A percentile compares a stretch with the other conserved stretches of the same genome.
phyloP scores from a whole-genome alignment of 225 moss, liverwort and hornwort genomes.

The Anthoceros angustus region DNA sequence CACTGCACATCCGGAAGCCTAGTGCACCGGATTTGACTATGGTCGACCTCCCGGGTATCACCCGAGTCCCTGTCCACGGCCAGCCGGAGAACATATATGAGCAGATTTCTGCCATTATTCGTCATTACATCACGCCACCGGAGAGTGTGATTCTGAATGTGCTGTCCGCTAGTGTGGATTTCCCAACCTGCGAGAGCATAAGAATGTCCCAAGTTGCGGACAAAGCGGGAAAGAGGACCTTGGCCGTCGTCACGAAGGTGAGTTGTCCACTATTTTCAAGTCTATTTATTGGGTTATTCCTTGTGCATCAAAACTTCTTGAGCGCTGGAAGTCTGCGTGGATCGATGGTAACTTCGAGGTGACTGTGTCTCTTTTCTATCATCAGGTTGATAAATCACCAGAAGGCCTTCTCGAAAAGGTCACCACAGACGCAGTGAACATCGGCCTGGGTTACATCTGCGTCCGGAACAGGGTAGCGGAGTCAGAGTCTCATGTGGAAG shows the following conservation, averaged over 20 bases:
- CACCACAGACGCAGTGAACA: conserved; percentile 17
- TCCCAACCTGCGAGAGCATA: conserved; percentile 24
- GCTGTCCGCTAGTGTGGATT: conserved; percentile 21
- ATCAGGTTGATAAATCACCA: conserved; percentile 18
- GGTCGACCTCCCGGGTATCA: conserved; percentile 31
- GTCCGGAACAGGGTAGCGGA: conserved; percentile 2
- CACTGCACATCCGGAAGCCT: conserved; percentile 16
- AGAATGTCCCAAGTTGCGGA: conserved; percentile 26
- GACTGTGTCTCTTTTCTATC: not conserved
- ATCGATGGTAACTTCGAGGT: not conserved
- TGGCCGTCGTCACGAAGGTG: conserved; percentile 31
- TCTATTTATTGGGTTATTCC: not conserved
- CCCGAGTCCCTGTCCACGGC: conserved; percentile 22
- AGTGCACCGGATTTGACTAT: conserved; percentile 29
- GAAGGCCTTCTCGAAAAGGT: conserved; percentile 37
- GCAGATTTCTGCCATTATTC: conserved; percentile 19
- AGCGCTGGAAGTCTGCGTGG: not conserved
- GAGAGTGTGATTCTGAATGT: conserved; percentile 30
- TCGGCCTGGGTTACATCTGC: conserved; percentile 17
- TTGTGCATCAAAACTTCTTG: not conserved
- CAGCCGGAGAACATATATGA: conserved; percentile 23
- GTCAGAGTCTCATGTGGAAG: conserved; percentile 6
- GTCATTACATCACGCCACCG: conserved; percentile 13
- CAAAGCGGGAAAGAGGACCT: conserved; percentile 16
- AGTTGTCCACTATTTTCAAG: not conserved